phyloP scores from a whole-genome alignment of 1,284 basidiomycete species.

The Tilletiaria anomala region DNA sequence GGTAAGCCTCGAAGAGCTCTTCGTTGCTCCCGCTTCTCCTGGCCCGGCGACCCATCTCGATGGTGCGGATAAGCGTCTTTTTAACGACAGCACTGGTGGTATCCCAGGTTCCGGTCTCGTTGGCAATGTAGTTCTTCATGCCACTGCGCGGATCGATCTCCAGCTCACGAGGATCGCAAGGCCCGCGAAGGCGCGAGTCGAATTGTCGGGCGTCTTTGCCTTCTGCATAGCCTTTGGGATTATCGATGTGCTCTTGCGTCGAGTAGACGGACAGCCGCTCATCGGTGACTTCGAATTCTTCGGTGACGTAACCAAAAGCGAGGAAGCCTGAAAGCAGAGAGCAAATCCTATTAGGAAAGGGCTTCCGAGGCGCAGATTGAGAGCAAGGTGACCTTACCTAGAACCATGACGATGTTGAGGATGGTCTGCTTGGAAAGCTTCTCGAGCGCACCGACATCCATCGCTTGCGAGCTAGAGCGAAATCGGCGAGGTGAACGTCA shows the following conservation, averaged over 20 bases:
- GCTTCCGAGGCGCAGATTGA: neutral
- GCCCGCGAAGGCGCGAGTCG: conserved; percentile 61
- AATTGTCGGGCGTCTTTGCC: conserved; percentile 62
- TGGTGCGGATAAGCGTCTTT: conserved; percentile 58
- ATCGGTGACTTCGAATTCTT: conserved; percentile 76
- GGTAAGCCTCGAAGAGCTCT: conserved; percentile 57
- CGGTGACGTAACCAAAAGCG: conserved; percentile 48
- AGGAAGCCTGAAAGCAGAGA: conserved; percentile 14
- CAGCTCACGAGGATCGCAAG: conserved; percentile 62
- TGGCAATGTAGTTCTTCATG: conserved; percentile 94
- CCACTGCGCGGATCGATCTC: conserved; percentile 72
- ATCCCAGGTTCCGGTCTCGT: conserved; percentile 60
- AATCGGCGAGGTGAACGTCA: too few relatives aligned
- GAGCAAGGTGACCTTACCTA: conserved; percentile 20
- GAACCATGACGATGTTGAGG: conserved; percentile 64
- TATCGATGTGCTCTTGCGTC: conserved; percentile 65
- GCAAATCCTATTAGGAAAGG: neutral
- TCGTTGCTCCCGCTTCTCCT: conserved; percentile 45
- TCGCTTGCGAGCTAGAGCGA: too few relatives aligned
- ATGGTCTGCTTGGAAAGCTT: conserved; percentile 52
- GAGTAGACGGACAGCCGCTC: conserved; percentile 77
- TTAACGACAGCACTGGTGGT: conserved; percentile 73
- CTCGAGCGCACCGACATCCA: conserved; percentile 50
- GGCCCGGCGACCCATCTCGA: conserved; percentile 49
- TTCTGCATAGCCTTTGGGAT: conserved; percentile 47